Evolutionary conservation across 805 yeast genomes (phyloP).

Genomic region (Komagataella populi): DNA sequence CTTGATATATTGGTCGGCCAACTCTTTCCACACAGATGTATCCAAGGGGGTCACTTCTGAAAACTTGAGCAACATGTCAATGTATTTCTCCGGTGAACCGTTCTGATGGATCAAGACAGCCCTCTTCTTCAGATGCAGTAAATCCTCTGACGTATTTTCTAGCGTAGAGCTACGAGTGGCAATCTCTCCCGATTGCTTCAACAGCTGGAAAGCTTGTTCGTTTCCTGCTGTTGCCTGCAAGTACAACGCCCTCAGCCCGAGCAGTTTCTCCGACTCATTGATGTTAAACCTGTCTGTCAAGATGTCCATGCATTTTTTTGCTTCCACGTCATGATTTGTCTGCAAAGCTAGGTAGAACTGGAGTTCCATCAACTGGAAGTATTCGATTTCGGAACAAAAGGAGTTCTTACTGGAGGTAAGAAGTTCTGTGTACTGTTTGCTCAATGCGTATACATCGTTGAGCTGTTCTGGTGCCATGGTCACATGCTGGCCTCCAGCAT

Average conservation of each 20-base stretch:
- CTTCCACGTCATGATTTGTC: slow-evolving; percentile 57
- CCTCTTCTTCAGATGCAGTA: slow-evolving; percentile 22
- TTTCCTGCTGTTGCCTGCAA: slow-evolving; percentile 37
- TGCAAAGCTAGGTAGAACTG: slow-evolving; percentile 53
- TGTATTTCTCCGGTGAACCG: slow-evolving; percentile 26
- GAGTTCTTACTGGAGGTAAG: slow-evolving; percentile 19
- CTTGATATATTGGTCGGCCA: slow-evolving; percentile 48
- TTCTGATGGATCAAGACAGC: slow-evolving; percentile 17
- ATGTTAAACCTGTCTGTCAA: slow-evolving; percentile 53
- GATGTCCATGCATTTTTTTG: slow-evolving; percentile 49
- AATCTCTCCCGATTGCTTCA: slow-evolving; percentile 10
- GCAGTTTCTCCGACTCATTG: slow-evolving; percentile 38
- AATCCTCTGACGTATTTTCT: slow-evolving; percentile 16
- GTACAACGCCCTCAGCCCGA: slow-evolving; percentile 38
- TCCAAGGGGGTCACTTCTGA: slow-evolving; percentile 64
- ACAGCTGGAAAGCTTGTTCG: slow-evolving; percentile 21
- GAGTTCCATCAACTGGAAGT: slow-evolving; percentile 50
- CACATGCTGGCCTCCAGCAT: slow-evolving; percentile 35
- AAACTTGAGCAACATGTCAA: slow-evolving; percentile 37
- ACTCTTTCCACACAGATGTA: slow-evolving; percentile 64
- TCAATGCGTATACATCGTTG: slow-evolving; percentile 20
- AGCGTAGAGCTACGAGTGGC: slow-evolving; percentile 14
- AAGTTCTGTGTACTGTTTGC: slow-evolving; percentile 21
- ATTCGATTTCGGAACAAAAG: slow-evolving; percentile 23
- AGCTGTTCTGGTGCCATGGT: slow-evolving; percentile 31